Evolutionary conservation across 495 filamentous ascomycete genomes (phyloP).

Genomic region (Penicillium subrubescens): DNA sequence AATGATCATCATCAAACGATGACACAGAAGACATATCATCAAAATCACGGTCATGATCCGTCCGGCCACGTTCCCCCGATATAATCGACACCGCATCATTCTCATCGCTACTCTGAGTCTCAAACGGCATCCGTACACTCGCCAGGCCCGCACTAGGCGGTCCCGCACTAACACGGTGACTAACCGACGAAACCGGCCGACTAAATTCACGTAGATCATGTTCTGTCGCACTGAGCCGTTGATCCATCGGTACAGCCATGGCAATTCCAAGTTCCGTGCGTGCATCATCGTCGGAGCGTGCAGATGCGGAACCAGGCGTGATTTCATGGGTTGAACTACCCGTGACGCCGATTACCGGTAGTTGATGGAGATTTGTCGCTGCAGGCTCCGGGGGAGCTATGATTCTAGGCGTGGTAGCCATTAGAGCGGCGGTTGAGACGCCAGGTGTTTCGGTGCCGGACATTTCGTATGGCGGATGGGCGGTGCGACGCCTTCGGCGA

Average conservation of each 20-base stretch:
- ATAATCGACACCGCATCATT: slow-evolving; percentile 36
- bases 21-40: slow-evolving; percentile 44
- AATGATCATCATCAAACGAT: slow-evolving; percentile 29
- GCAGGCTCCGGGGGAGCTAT: background rate
- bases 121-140: slow-evolving; percentile 30
- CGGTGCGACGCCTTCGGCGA: slow-evolving; percentile 23
- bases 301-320: slow-evolving; percentile 2
- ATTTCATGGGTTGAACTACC: slow-evolving; percentile 1
- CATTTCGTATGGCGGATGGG: slow-evolving; percentile 15
- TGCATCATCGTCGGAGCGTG: background rate
- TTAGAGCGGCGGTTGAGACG: slow-evolving; percentile 24
- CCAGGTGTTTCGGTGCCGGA: slow-evolving; percentile 9
- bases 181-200: slow-evolving; percentile 7
- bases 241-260: slow-evolving; percentile 20
- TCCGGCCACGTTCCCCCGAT: slow-evolving; percentile 28
- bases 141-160: slow-evolving; percentile 2
- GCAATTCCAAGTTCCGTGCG: slow-evolving; percentile 18
- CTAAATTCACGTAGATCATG: slow-evolving; percentile 13
- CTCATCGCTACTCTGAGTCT: slow-evolving; percentile 20
- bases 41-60: slow-evolving; percentile 18
- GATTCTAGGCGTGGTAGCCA: slow-evolving; percentile 10
- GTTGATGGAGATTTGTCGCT: background rate
- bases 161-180: background rate
- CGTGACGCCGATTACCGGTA: slow-evolving; percentile 15
- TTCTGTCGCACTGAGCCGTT: slow-evolving; percentile 14